Evolutionary conservation across 2,329 filamentous ascomycete genomes (phyloP).

Genomic region (Neofusicoccum ribis): DNA sequence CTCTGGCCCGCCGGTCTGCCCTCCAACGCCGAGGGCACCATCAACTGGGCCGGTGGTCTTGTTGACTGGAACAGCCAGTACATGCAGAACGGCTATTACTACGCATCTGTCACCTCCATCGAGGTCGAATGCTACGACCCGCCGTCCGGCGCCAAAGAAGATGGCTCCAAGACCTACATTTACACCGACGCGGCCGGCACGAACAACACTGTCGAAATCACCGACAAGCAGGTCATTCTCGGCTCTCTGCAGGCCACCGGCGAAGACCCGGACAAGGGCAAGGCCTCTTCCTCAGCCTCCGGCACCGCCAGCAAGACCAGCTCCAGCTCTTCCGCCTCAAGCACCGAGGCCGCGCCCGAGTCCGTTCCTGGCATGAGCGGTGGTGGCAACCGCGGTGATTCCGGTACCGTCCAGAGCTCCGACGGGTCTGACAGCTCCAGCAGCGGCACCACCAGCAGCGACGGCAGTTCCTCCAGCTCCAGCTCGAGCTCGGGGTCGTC

Average conservation of each 20-base stretch:
- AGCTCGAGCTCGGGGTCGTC: slow-evolving; percentile 24
- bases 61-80: slow-evolving; percentile 84
- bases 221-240: slow-evolving; percentile 72
- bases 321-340: slow-evolving; percentile 21
- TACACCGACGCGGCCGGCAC: slow-evolving; percentile 67
- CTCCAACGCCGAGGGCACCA: slow-evolving; percentile 78
- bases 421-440: slow-evolving; percentile 18
- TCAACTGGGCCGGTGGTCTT: slow-evolving; percentile 85
- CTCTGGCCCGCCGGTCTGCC: slow-evolving; percentile 90
- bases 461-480: background rate
- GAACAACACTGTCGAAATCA: slow-evolving; percentile 76
- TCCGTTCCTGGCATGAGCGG: slow-evolving; percentile 60
- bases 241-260: slow-evolving; percentile 81
- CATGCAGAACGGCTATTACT: slow-evolving; percentile 90
- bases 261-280: slow-evolving; percentile 44
- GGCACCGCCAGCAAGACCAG: slow-evolving; percentile 27
- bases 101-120: slow-evolving; percentile 74
- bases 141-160: slow-evolving; percentile 66
- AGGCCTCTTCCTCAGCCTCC: slow-evolving; percentile 27
- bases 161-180: slow-evolving; percentile 66
- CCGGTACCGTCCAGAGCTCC: slow-evolving; percentile 19
- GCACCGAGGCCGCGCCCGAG: slow-evolving; percentile 31
- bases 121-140: slow-evolving; percentile 85
- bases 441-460: background rate
- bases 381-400: slow-evolving; percentile 45